These are phyloP conservation scores for Macadamia tetraphylla DNA, from an alignment of 164 flowering plant genomes.

Conservation along the genomic window DNA sequence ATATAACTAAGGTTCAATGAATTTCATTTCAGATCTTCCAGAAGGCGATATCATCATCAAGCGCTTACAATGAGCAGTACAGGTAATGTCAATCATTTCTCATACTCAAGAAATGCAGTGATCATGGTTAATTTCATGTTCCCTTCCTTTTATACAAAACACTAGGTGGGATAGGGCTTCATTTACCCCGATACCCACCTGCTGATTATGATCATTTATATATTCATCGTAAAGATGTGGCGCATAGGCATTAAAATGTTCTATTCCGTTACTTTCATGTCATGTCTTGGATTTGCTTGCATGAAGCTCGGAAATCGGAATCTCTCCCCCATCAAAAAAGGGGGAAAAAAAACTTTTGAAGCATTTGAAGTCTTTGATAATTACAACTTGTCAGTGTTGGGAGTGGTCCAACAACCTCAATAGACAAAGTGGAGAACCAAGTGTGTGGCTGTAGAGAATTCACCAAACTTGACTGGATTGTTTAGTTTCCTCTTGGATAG, in stretches of 20 bases:
- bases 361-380: too few species aligned
- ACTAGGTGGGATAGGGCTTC: not conserved
- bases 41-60: slow-evolving; percentile 93
- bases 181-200: not conserved
- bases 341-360: too few species aligned
- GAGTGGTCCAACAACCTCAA: too few species aligned
- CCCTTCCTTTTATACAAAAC: not conserved
- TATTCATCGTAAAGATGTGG: not conserved
- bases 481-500: too few species aligned
- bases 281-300: too few species aligned
- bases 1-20: not conserved
- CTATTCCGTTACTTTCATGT: too few species aligned
- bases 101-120: not conserved
- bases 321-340: too few species aligned
- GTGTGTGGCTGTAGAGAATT: too few species aligned
- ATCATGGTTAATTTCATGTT: not conserved
- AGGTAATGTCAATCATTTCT: slow-evolving; percentile 32
- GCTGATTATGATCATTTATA: not conserved
- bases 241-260: not conserved
- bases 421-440: too few species aligned
- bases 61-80: slow-evolving; percentile 93
- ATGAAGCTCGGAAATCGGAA: too few species aligned
- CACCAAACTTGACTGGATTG: too few species aligned
- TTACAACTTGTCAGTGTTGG: too few species aligned
- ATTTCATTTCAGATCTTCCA: slow-evolving; percentile 80